Percentiles rank a stretch among this genome's conserved stretches.
phyloP scores from a whole-genome alignment of 176 grass and related monocot species.

The Tillandsia fasciculata region DNA sequence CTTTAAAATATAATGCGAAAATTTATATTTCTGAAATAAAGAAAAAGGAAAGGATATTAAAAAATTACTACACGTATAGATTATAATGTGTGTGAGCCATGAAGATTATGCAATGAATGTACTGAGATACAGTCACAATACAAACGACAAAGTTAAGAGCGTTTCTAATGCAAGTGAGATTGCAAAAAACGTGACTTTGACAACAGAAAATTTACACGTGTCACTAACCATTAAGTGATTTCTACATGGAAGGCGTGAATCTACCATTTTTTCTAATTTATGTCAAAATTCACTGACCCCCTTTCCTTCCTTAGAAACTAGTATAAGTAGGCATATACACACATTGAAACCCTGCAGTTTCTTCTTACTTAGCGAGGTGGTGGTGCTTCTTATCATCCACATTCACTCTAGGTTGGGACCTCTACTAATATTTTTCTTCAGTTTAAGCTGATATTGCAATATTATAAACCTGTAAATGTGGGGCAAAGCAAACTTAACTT shows the following conservation, averaged over 20 bases:
- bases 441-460: background rate
- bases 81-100: too few species aligned
- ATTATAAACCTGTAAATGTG: too few species aligned
- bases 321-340: background rate
- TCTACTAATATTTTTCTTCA: background rate
- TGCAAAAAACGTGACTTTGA: background rate
- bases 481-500: too few species aligned
- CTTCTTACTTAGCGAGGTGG: background rate
- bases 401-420: background rate
- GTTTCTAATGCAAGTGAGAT: background rate
- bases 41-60: too few species aligned
- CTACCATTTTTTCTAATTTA: background rate
- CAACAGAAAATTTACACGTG: constrained; percentile 1
- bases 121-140: too few species aligned
- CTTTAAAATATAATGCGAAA: too few species aligned
- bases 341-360: background rate
- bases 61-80: too few species aligned
- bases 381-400: background rate
- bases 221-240: background rate
- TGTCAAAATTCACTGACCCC: background rate
- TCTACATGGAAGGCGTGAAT: background rate
- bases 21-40: too few species aligned
- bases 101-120: too few species aligned
- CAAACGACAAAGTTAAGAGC: background rate
- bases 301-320: background rate